Evolutionary conservation across 2,329 filamentous ascomycete species (phyloP).

Genomic region (Epicoccum sorghinum): DNA sequence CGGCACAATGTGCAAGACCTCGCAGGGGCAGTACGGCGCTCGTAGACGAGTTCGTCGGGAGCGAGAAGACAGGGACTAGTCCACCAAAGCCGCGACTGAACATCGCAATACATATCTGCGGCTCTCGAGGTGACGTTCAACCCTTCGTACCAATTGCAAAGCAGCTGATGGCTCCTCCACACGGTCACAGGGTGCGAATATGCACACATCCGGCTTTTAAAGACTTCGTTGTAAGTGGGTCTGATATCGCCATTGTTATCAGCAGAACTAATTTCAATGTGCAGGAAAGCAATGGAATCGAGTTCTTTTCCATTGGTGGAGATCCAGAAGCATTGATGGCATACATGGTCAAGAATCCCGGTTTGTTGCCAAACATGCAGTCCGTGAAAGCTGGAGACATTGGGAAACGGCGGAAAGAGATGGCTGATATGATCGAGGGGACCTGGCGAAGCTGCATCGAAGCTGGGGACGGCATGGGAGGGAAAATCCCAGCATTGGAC

Average conservation of each 20-base stretch:
- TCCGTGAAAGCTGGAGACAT: slow-evolving; percentile 42
- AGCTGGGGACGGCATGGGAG: slow-evolving; percentile 41
- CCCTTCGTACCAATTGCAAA: slow-evolving; percentile 65
- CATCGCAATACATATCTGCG: slow-evolving; percentile 63
- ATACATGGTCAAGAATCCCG: slow-evolving; percentile 58
- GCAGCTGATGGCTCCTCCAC: slow-evolving; percentile 45
- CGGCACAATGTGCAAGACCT: slow-evolving; percentile 4
- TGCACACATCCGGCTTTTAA: slow-evolving; percentile 37
- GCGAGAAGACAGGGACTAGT: neutral
- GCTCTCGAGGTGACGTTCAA: slow-evolving; percentile 62
- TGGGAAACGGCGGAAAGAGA: slow-evolving; percentile 36
- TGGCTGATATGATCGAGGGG: slow-evolving; percentile 39
- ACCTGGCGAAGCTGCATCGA: slow-evolving; percentile 49
- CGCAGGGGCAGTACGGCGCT: slow-evolving; percentile 10
- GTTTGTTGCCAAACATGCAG: slow-evolving; percentile 42
- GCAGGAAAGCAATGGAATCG: slow-evolving; percentile 30
- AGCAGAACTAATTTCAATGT: neutral
- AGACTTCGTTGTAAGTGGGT: slow-evolving; percentile 22
- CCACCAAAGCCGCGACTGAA: slow-evolving; percentile 46
- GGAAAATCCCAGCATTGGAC: slow-evolving; percentile 15
- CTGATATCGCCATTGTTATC: neutral
- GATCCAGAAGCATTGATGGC: slow-evolving; percentile 55
- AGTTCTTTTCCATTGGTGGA: slow-evolving; percentile 49
- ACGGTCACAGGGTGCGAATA: slow-evolving; percentile 37
- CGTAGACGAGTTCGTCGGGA: slow-evolving; percentile 4